phyloP scores from a whole-genome alignment of 768 basidiomycete species.

The Multifurca ochricompacta region DNA sequence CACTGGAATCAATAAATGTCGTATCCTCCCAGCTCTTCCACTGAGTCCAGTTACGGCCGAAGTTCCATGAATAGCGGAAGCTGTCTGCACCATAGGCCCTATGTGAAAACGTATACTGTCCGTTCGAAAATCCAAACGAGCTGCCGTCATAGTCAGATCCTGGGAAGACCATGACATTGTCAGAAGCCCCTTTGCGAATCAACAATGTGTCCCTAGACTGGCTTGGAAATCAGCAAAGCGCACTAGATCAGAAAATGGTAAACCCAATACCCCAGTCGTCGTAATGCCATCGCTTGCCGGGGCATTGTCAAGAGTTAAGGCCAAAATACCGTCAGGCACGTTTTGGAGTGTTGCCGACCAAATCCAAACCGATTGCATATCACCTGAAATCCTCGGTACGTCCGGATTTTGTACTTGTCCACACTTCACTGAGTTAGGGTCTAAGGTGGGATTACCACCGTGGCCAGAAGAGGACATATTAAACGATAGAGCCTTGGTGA shows the following conservation, averaged over 20 bases:
- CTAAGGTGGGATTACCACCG: slow-evolving; percentile 48
- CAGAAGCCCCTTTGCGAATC: slow-evolving; percentile 64
- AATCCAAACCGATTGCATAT: slow-evolving; percentile 50
- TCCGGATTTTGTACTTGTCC: slow-evolving; percentile 40
- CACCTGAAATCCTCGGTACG: slow-evolving; percentile 44
- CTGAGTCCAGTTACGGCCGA: slow-evolving; percentile 72
- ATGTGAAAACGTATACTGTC: slow-evolving; percentile 72
- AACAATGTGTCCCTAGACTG: slow-evolving; percentile 70
- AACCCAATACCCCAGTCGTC: slow-evolving; percentile 46
- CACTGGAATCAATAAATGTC: slow-evolving; percentile 50
- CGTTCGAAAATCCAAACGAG: slow-evolving; percentile 49
- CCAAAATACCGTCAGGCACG: slow-evolving; percentile 77
- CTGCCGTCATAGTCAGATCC: slow-evolving; percentile 64
- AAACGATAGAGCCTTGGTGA: slow-evolving; percentile 57
- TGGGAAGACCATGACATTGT: slow-evolving; percentile 86
- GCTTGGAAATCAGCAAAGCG: neutral
- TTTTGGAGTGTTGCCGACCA: slow-evolving; percentile 71
- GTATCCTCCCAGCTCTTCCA: slow-evolving; percentile 77
- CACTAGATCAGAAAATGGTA: neutral
- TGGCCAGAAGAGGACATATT: slow-evolving; percentile 63
- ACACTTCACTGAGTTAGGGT: slow-evolving; percentile 39
- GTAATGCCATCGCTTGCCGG: slow-evolving; percentile 33
- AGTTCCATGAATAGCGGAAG: slow-evolving; percentile 84
- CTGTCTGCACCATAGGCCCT: slow-evolving; percentile 78
- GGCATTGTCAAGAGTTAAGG: slow-evolving; percentile 59